Evolutionary conservation across 2,329 filamentous ascomycete species (phyloP), one percentile per base, ranked within the genome.

Genomic region (Aspergillus viridinutans): DNA sequence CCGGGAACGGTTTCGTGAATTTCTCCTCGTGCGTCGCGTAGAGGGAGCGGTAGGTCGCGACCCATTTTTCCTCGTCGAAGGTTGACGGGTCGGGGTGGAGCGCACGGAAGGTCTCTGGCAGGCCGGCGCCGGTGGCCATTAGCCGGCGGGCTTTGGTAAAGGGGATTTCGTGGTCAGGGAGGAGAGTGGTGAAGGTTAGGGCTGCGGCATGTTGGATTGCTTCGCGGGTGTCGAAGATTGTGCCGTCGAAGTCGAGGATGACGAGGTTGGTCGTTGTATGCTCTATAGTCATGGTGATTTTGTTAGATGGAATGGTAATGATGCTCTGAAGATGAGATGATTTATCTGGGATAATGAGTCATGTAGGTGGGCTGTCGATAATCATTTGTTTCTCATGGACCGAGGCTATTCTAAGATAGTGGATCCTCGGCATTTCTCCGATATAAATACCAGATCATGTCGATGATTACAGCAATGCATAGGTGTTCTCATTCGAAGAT

Each of bases 161-260:
- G 4, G 52, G 59, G 4, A 56, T 40, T 2, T 43, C 49, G 28
- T 53, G 21, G 28, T 17, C 5, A 17, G 59, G 57, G 21, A 56
- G 56, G 23, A 63, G 57, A 9, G 54, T 25, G 7, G 51, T 12
- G 54, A 60, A 63, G 28, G 61, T 60, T 9, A 54, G 17, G 1
- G 28, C 21, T 20, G 56, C 54, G 23, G 54, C 53, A 14, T 55
- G 48, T 7, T 52, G 38, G 40, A 63, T 63, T 28, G 61, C 59
- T 3, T 57, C 57, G 42, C 58, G 50, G 28, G 61, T 58, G 54
- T 63, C 54, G 47, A 61, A 61, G 42, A 63, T 52, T 1, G 61
- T 63, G 53, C 61, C 61, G 38, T 63, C 61, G 48, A 63, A 63
- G 54, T 63, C 61, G 47, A 63, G 57, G 10, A 63, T 58, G 21